These are phyloP conservation scores for Nothopassalora personata DNA, from an alignment of 2,329 filamentous ascomycete genomes.

Conservation along the genomic window DNA sequence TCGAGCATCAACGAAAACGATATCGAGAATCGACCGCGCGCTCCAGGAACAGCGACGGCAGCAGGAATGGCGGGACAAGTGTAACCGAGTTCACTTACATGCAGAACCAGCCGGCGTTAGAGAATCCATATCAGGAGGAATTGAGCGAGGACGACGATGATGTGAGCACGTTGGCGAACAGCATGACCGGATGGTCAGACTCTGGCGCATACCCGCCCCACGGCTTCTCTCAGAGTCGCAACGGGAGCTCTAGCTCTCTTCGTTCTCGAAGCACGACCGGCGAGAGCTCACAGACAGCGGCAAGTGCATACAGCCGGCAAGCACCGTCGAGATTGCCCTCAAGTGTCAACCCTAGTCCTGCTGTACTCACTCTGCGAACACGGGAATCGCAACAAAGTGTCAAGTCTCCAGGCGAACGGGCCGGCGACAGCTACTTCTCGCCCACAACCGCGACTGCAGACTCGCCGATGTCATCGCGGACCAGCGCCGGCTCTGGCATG, in stretches of 20 bases:
- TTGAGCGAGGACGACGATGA: constrained; percentile 52
- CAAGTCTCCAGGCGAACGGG: constrained; percentile 57
- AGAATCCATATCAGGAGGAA: constrained; percentile 75
- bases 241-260: constrained; percentile 21
- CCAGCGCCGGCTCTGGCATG: constrained; percentile 64
- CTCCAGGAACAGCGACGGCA: constrained; percentile 41
- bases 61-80: constrained; percentile 40
- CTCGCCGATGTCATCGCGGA: constrained; percentile 59
- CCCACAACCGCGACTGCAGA: constrained; percentile 74
- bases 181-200: constrained; percentile 29
- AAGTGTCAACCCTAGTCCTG: constrained; percentile 44
- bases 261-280: constrained; percentile 22
- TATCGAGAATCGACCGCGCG: constrained; percentile 42
- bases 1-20: constrained; percentile 65
- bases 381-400: constrained; percentile 46
- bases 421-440: constrained; percentile 77
- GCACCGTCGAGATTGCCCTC: constrained; percentile 66
- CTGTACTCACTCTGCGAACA: constrained; percentile 63
- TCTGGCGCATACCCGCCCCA: constrained; percentile 1
- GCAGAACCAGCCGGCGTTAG: constrained; percentile 60
- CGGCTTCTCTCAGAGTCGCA: constrained; percentile 18
- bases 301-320: constrained; percentile 20
- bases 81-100: constrained; percentile 77
- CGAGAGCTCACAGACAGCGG: constrained; percentile 11
- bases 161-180: constrained; percentile 35